Percentiles rank a stretch among this genome's conserved stretches.
phyloP scores from a whole-genome alignment of 2,329 filamentous ascomycete genomes.

The Lachnellula cervina region DNA sequence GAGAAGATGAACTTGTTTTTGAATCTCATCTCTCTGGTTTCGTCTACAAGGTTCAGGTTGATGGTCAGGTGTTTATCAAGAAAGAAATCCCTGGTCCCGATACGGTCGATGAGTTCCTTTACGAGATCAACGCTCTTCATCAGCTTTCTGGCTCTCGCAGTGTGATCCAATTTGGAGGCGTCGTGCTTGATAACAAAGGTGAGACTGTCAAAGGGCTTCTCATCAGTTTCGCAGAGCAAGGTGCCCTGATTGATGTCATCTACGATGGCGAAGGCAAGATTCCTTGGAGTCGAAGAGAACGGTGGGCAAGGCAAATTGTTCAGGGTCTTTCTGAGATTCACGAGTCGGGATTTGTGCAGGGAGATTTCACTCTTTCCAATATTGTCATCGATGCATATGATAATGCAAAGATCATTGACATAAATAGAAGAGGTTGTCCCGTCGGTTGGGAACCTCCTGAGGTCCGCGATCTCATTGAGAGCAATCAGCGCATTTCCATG shows the following conservation, averaged over 20 bases:
- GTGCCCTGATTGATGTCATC: conserved; percentile 84
- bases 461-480: conserved; percentile 77
- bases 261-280: conserved; percentile 66
- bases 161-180: conserved; percentile 81
- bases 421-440: conserved; percentile 94
- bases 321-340: conserved; percentile 88
- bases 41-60: conserved; percentile 83
- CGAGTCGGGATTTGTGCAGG: conserved; percentile 93
- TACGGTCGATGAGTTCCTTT: conserved; percentile 92
- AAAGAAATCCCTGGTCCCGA: conserved; percentile 97
- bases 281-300: conserved; percentile 68
- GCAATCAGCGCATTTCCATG: conserved; percentile 86
- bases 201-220: conserved; percentile 80
- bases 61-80: conserved; percentile 73
- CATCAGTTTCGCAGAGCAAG: conserved; percentile 81
- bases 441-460: conserved; percentile 98
- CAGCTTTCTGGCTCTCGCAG: conserved; percentile 65
- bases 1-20: conserved; percentile 74
- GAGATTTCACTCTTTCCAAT: conserved; percentile 95
- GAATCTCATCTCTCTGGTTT: conserved; percentile 94
- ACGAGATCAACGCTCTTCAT: conserved; percentile 93
- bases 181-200: conserved; percentile 75
- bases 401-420: conserved; percentile 95
- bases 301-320: conserved; percentile 89
- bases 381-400: conserved; percentile 84